A percentile compares a stretch with the other conserved stretches of the same genome.
Evolutionary conservation across 495 filamentous ascomycete species (phyloP).

Genomic region (Chlorociboria aeruginascens): DNA sequence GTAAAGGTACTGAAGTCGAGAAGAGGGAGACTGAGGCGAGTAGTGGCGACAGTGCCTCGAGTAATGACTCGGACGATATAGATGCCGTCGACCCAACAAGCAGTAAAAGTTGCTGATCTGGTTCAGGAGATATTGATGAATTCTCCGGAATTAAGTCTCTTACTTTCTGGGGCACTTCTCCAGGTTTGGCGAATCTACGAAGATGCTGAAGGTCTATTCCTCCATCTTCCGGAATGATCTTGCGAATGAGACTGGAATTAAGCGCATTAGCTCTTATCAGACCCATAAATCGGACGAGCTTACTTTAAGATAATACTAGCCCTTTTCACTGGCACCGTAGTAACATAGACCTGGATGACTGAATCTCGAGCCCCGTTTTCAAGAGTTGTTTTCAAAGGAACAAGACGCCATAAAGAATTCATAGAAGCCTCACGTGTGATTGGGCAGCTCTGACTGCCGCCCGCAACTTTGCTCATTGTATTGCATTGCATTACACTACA

Average conservation of each 20-base stretch:
- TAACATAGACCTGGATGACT: conserved; percentile 37
- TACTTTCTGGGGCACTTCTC: conserved; percentile 43
- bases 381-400: conserved; percentile 43
- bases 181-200: conserved; percentile 63
- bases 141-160: conserved; percentile 23
- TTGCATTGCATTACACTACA: too few relatives aligned
- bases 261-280: not conserved
- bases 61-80: conserved; percentile 32
- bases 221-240: conserved; percentile 40
- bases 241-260: conserved; percentile 29
- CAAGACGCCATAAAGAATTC: conserved; percentile 16
- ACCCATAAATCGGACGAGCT: conserved; percentile 8
- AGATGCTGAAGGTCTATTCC: conserved; percentile 62
- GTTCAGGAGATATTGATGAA: not conserved
- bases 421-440: too few relatives aligned
- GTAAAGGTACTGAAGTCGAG: conserved; percentile 53
- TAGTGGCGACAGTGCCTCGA: conserved; percentile 22
- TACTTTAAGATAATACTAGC: conserved; percentile 41
- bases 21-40: conserved; percentile 32
- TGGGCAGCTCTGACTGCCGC: too few relatives aligned
- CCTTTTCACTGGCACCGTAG: conserved; percentile 37
- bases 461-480: too few relatives aligned
- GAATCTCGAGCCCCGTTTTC: conserved; percentile 37
- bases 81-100: conserved; percentile 29
- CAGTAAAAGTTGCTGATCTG: conserved; percentile 23